phyloP scores from a whole-genome alignment of 768 basidiomycete species.

The Termitomyces heimii region DNA sequence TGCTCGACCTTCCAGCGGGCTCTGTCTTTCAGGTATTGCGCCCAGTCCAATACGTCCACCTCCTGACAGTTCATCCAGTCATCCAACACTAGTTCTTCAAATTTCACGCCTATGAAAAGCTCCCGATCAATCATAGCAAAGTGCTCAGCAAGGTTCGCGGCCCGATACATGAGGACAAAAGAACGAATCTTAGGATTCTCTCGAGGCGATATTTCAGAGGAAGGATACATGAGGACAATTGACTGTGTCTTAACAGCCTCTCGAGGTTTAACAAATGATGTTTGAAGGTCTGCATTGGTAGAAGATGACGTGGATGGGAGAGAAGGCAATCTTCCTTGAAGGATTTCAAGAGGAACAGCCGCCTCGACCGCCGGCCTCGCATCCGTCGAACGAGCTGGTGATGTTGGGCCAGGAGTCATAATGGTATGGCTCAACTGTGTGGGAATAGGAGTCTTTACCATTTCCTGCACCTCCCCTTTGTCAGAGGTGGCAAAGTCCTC shows the following conservation, averaged over 20 bases:
- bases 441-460: constrained; percentile 27
- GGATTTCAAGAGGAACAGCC: constrained; percentile 60
- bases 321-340: constrained; percentile 48
- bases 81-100: constrained; percentile 80
- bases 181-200: constrained; percentile 52
- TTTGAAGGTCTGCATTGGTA: constrained; percentile 16
- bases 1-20: constrained; percentile 62
- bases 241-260: constrained; percentile 52
- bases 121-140: constrained; percentile 89
- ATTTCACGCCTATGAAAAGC: constrained; percentile 76
- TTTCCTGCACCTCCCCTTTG: constrained; percentile 5
- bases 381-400: constrained; percentile 28
- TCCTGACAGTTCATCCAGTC: constrained; percentile 63
- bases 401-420: constrained; percentile 20
- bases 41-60: constrained; percentile 78
- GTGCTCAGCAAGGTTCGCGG: constrained; percentile 64
- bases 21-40: constrained; percentile 71
- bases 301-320: constrained; percentile 18
- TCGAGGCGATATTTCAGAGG: constrained; percentile 33
- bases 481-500: not conserved
- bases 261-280: constrained; percentile 25
- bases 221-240: constrained; percentile 58
- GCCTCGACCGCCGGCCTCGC: constrained; percentile 53
- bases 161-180: constrained; percentile 61
- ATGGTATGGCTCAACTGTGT: constrained; percentile 23